phyloP scores from a whole-genome alignment of 495 filamentous ascomycete species.

The Penicillium canariense region DNA sequence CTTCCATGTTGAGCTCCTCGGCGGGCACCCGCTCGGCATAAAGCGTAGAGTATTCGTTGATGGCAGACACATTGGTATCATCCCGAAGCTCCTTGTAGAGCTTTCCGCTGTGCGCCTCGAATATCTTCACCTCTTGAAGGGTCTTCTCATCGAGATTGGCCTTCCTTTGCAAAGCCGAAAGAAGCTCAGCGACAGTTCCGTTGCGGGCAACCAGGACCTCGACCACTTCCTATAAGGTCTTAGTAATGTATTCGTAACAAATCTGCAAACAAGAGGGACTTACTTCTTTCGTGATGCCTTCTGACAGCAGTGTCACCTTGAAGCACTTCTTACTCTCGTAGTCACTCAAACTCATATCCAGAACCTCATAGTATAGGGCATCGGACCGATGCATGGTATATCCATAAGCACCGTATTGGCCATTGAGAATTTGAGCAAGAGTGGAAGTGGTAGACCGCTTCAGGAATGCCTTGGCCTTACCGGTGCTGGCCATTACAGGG shows the following conservation, averaged over 20 bases:
- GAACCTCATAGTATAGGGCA: slow-evolving; percentile 81
- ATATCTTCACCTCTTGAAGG: slow-evolving; percentile 67
- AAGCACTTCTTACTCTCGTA: slow-evolving; percentile 84
- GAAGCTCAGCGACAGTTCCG: slow-evolving; percentile 72
- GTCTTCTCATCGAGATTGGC: slow-evolving; percentile 71
- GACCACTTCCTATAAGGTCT: slow-evolving; percentile 37
- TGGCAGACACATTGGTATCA: slow-evolving; percentile 63
- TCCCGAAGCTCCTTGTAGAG: slow-evolving; percentile 69
- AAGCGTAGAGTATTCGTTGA: slow-evolving; percentile 82
- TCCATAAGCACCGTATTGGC: slow-evolving; percentile 59
- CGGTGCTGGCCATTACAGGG: slow-evolving; percentile 70
- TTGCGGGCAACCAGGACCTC: slow-evolving; percentile 84
- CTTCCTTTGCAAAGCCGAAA: slow-evolving; percentile 73
- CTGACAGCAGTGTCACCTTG: slow-evolving; percentile 78
- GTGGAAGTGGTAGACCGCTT: slow-evolving; percentile 66
- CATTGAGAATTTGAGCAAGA: slow-evolving; percentile 67
- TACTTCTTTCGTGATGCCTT: slow-evolving; percentile 89
- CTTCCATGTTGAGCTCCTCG: slow-evolving; percentile 65
- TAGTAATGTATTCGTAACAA: slow-evolving; percentile 10
- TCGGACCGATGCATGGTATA: slow-evolving; percentile 69
- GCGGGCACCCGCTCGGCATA: slow-evolving; percentile 79
- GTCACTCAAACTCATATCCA: slow-evolving; percentile 92
- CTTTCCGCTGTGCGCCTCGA: slow-evolving; percentile 74
- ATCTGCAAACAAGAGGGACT: slow-evolving; percentile 16
- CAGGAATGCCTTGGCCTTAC: slow-evolving; percentile 70